Evolutionary conservation across 2,329 filamentous ascomycete genomes (phyloP).

Genomic region (Epichloe uncinata): DNA sequence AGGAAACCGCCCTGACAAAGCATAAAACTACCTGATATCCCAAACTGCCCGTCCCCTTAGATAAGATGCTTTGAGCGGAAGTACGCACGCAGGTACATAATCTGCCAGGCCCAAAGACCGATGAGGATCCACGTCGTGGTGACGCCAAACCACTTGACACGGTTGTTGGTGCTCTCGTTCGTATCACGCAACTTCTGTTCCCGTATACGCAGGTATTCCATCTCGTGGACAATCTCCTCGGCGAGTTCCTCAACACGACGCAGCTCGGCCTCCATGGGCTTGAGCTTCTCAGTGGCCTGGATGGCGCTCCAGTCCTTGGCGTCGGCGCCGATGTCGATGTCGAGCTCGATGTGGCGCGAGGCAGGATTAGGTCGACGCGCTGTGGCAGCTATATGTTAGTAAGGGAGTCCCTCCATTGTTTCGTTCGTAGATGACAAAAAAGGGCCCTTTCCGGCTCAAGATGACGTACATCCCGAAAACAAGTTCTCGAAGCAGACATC

Average conservation of each 20-base stretch:
- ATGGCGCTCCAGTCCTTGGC: constrained; percentile 97
- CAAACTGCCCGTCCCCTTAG: constrained; percentile 12
- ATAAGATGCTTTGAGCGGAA: constrained; percentile 52
- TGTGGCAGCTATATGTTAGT: constrained; percentile 10
- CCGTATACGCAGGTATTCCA: constrained; percentile 83
- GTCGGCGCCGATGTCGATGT: constrained; percentile 92
- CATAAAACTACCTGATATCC: background rate
- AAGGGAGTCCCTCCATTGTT: background rate
- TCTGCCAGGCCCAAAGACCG: constrained; percentile 87
- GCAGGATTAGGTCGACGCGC: constrained; percentile 32
- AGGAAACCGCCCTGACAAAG: no score
- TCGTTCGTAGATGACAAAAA: background rate
- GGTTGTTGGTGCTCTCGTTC: constrained; percentile 98
- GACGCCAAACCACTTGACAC: constrained; percentile 97
- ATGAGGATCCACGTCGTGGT: constrained; percentile 85
- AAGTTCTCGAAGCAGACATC: constrained; percentile 94
- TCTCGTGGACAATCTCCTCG: constrained; percentile 76
- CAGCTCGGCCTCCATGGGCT: constrained; percentile 90
- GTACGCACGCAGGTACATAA: constrained; percentile 93
- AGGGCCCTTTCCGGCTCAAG: background rate
- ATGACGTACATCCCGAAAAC: constrained; percentile 50
- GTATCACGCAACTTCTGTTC: constrained; percentile 97
- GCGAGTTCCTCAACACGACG: constrained; percentile 86
- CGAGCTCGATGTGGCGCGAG: constrained; percentile 69
- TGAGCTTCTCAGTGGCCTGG: constrained; percentile 92